Evolutionary conservation across 2,329 filamentous ascomycete species (phyloP).

Genomic region (Ceratocystis harringtonii): DNA sequence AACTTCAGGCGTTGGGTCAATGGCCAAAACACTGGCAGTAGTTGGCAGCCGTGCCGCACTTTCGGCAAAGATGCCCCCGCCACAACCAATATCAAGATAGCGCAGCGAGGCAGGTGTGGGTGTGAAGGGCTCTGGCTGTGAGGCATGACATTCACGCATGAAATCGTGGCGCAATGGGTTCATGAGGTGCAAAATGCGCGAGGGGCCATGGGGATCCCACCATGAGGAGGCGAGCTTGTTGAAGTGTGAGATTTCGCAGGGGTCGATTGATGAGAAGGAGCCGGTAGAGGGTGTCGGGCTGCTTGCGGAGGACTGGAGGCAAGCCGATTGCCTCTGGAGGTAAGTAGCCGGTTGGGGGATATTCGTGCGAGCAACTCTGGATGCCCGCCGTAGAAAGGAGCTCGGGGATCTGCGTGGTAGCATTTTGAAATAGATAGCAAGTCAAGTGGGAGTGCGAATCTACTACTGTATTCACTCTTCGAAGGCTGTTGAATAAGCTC

Average conservation of each 20-base stretch:
- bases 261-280: constrained; percentile 58
- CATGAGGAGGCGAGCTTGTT: constrained; percentile 81
- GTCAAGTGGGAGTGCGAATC: neutral
- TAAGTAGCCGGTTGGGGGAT: neutral
- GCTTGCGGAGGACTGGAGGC: constrained; percentile 19
- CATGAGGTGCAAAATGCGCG: constrained; percentile 88
- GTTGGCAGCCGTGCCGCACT: constrained; percentile 54
- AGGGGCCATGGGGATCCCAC: constrained; percentile 94
- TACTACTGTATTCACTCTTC: too few species aligned
- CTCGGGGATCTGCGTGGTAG: neutral
- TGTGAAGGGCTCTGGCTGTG: constrained; percentile 32
- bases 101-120: constrained; percentile 32
- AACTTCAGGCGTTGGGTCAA: constrained; percentile 63
- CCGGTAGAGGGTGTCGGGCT: constrained; percentile 14
- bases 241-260: constrained; percentile 86
- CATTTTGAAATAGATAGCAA: neutral
- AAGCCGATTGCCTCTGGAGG: constrained; percentile 6
- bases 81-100: constrained; percentile 88
- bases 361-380: neutral
- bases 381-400: neutral
- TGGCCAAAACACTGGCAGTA: constrained; percentile 52
- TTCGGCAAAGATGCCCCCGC: constrained; percentile 92
- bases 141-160: constrained; percentile 54
- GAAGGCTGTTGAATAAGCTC: too few species aligned
- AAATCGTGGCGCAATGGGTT: constrained; percentile 93